Conservation (phyloP, 2,329 filamentous ascomycete species). For the Catunica adiposa region DNA sequence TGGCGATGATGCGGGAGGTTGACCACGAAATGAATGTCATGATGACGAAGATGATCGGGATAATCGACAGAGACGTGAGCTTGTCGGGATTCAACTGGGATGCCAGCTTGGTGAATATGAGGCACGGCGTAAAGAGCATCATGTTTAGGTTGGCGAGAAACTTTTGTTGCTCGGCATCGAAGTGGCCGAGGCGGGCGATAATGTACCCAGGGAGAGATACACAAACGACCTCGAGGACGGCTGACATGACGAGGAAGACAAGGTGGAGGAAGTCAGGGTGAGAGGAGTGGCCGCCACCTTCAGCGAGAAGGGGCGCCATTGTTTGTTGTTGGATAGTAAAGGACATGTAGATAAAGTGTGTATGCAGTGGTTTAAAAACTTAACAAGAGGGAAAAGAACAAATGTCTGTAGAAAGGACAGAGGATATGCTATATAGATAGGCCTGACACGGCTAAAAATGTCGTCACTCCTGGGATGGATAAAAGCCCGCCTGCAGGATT, state of each 20-base stretch:
- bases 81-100: slow-evolving; percentile 88
- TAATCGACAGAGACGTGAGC: slow-evolving; percentile 75
- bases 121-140: slow-evolving; percentile 86
- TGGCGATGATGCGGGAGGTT: slow-evolving; percentile 54
- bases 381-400: too few species aligned
- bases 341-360: neutral
- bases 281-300: slow-evolving; percentile 24
- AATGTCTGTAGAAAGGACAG: too few species aligned
- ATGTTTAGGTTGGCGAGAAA: slow-evolving; percentile 94
- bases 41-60: slow-evolving; percentile 81
- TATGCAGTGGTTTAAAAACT: too few species aligned
- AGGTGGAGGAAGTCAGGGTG: slow-evolving; percentile 55
- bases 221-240: slow-evolving; percentile 86
- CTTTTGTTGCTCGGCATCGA: slow-evolving; percentile 90
- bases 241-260: slow-evolving; percentile 76
- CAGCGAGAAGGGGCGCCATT: neutral
- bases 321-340: neutral
- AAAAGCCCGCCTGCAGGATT: too few species aligned
- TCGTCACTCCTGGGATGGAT: too few species aligned
- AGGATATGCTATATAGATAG: too few species aligned
- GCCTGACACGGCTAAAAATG: too few species aligned
- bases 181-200: slow-evolving; percentile 75
- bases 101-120: slow-evolving; percentile 94
- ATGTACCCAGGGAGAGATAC: slow-evolving; percentile 91
- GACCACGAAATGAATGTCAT: slow-evolving; percentile 77